Conservation (phyloP, 768 basidiomycete genomes). For the Suillus ampliporus region DNA sequence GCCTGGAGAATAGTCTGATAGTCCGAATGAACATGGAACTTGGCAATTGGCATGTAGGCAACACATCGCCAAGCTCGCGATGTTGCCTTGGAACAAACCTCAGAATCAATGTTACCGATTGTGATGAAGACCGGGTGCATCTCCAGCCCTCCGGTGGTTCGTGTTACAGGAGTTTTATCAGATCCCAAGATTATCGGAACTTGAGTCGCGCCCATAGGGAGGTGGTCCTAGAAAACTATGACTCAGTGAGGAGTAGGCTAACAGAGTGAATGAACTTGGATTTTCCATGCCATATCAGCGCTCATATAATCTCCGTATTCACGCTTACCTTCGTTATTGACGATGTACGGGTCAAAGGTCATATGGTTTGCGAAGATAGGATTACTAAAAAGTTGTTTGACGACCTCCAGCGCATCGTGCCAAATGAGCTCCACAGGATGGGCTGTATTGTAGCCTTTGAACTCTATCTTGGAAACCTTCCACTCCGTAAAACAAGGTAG, state of each 20-base stretch:
- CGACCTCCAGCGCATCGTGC: slow-evolving; percentile 30
- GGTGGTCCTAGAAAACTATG: slow-evolving; percentile 26
- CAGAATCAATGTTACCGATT: slow-evolving; percentile 32
- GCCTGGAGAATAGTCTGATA: slow-evolving; percentile 29
- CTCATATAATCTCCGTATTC: slow-evolving; percentile 33
- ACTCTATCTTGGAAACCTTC: slow-evolving; percentile 17
- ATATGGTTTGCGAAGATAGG: slow-evolving; percentile 29
- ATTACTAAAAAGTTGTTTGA: slow-evolving; percentile 27
- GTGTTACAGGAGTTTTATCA: slow-evolving; percentile 40
- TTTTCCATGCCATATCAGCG: slow-evolving; percentile 22
- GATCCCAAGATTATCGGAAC: slow-evolving; percentile 36
- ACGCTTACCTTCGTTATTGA: slow-evolving; percentile 8
- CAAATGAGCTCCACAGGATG: slow-evolving; percentile 26
- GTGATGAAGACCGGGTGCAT: slow-evolving; percentile 31
- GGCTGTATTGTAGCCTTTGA: slow-evolving; percentile 18
- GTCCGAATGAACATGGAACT: slow-evolving; percentile 27
- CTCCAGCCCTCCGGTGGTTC: slow-evolving; percentile 32
- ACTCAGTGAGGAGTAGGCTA: slow-evolving; percentile 33
- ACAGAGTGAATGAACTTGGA: slow-evolving; percentile 23
- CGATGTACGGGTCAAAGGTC: slow-evolving; percentile 23
- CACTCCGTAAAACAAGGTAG: slow-evolving; percentile 29
- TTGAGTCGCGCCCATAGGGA: slow-evolving; percentile 33
- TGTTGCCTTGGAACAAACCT: slow-evolving; percentile 19
- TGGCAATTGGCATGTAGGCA: slow-evolving; percentile 35
- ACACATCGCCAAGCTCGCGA: slow-evolving; percentile 17